Base-by-base conservation (phyloP, 2,329 filamentous ascomycete species). In the Fusarium torulosum region DNA sequence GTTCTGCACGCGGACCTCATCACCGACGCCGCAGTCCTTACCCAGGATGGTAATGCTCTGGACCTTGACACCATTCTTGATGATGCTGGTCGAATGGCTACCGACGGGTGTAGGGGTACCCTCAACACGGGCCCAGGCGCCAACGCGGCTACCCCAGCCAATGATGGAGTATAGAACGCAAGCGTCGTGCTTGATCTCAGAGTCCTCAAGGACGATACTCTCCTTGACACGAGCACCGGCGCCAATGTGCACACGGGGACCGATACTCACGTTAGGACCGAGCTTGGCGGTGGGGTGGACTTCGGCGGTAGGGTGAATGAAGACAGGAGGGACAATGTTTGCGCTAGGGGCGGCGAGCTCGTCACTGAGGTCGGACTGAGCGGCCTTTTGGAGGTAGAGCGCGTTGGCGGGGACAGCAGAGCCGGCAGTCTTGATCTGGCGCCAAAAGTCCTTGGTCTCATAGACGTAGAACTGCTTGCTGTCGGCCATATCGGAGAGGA, bases 401-500 rank as follows among this genome's bases (percentile, higher is more conserved):
- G 96, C 96, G 76, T 98, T 98, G 67, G 96, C 96, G 17, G 96
- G 96, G 27, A 99, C 94, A 49, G 96, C 96, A 7, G 95, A 98
- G 62, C 96, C 96, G 62, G 96, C 96, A 3, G 96, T 97, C 88
- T 99, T 99, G 87, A 99, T 98, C 85, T 99, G 96, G 74, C 96
- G 93, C 96, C 96, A 99, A 81, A 99, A 99, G 79, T 98, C 96
- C 83, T 96, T 97, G 70, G 95, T 98, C 84, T 99, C 96, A 79
- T 97, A 92, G 31, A 98, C 96, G 81, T 94, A 98, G 85, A 99
- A 99, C 79, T 96, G 93, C 82, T 97, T 96, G 87, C 89, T 97
- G 81, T 98, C 96, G 64, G 96, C 95, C 75, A 98, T 89, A 76
- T 98, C 95, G 51, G 94, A 91, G 61, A 99, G 87, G 52, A 98